A percentile compares a stretch with the other conserved stretches of the same genome.
phyloP scores from a whole-genome alignment of 345 rosid genomes.

The Hirschfeldia incana region DNA sequence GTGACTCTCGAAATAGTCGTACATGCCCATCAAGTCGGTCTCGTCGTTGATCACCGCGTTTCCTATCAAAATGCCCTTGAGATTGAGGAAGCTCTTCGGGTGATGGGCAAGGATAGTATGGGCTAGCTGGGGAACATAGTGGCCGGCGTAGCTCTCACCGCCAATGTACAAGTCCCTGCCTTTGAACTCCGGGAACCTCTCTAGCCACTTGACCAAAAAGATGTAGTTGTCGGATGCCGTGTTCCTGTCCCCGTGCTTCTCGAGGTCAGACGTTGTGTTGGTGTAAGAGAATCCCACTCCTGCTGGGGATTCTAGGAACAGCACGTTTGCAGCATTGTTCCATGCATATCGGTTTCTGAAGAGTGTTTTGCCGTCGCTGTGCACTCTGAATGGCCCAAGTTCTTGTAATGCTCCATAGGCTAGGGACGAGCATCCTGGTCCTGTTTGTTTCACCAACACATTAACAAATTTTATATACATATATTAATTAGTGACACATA shows the following conservation, averaged over 20 bases:
- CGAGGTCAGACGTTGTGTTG: slow-evolving; percentile 59
- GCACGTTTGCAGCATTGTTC: slow-evolving; percentile 80
- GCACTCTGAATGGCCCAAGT: slow-evolving; percentile 83
- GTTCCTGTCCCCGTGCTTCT: slow-evolving; percentile 51
- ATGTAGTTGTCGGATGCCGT: slow-evolving; percentile 69
- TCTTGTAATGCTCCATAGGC: slow-evolving; percentile 94
- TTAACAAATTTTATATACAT: neutral
- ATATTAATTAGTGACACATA: neutral
- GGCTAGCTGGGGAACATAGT: slow-evolving; percentile 84
- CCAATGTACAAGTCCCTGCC: slow-evolving; percentile 65
- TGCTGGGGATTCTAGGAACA: slow-evolving; percentile 86
- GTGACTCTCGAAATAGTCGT: slow-evolving; percentile 59
- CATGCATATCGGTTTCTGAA: slow-evolving; percentile 74
- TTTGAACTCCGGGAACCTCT: slow-evolving; percentile 81
- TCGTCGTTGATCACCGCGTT: slow-evolving; percentile 79
- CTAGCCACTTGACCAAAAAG: slow-evolving; percentile 75
- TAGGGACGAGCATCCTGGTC: slow-evolving; percentile 95
- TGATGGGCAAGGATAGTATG: slow-evolving; percentile 57
- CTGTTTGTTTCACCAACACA: slow-evolving; percentile 60
- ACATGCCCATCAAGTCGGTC: slow-evolving; percentile 70
- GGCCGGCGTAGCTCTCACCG: slow-evolving; percentile 96
- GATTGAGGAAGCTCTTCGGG: slow-evolving; percentile 52
- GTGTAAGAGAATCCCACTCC: slow-evolving; percentile 93
- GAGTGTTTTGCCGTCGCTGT: slow-evolving; percentile 74
- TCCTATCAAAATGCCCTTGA: slow-evolving; percentile 92